Base-by-base conservation (phyloP, 345 rosid genomes). In the Moricandia moricandioides region DNA sequence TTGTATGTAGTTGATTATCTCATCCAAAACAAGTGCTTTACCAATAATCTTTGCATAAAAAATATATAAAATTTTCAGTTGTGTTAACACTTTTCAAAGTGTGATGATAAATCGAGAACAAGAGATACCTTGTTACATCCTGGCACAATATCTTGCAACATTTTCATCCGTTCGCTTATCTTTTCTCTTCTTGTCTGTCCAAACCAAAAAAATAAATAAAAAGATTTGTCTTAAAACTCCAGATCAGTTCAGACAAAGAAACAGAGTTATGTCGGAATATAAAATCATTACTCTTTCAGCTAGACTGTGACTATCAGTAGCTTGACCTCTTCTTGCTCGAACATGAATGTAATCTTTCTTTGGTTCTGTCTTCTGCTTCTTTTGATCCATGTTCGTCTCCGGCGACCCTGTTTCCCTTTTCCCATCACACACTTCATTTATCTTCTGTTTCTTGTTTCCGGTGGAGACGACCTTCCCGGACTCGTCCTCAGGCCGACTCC, bases 281-380 rank as follows among this genome's bases (percentile, higher is more conserved):
- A 21, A 4, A 55, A 55, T 52, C 26, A 61, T 85, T 91, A 93
- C 96, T 82, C 97, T 87, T 86, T 93, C 94, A 24, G 98, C 98
- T 70, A 93, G 84, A 80, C 97, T 93, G 84, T 91, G 98, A 84
- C 92, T 93, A 83, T 91, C 97, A 47, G 96, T 91, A 71, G 98
- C 98, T 82, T 93, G 97, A 62, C 98, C 98, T 76, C 94, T 83
- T 82, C 98, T 90, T 11, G 97, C 98, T 78, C 98, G 87, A 9
- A 93, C 92, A 54, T 89, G 98, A 75, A 93, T 91, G 81, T 89
- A 93, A 83, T 93, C 98, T 78, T 88, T 89, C 14, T 79, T 74
- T 40, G 87, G 89, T 71, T 91, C 96, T 0, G 78, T 49, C 24
- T 82, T 85, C 79, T 83, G 86, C 75, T 72, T 75, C 74, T 80